These are phyloP conservation scores for Capsicum pubescens DNA, from an alignment of 257 asterid genomes.

Conservation along the genomic window DNA sequence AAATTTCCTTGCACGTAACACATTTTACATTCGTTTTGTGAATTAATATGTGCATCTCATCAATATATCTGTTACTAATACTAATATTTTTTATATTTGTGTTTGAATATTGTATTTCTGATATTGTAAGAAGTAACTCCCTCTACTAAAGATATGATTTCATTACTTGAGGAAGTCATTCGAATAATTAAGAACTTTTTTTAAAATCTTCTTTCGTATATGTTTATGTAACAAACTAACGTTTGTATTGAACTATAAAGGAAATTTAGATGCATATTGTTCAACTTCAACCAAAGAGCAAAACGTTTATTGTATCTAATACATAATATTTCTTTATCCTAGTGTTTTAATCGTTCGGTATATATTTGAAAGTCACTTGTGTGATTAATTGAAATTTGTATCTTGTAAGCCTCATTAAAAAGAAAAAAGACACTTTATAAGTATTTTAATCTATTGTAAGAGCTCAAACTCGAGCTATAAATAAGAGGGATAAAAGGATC, in stretches of 20 bases:
- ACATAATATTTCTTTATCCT: not conserved
- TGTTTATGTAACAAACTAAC: not conserved
- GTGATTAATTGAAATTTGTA: not conserved
- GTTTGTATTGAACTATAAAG: too few relatives aligned
- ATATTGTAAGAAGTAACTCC: not conserved
- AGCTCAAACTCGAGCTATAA: too few relatives aligned
- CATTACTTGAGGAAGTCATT: too few relatives aligned
- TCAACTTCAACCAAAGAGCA: too few relatives aligned
- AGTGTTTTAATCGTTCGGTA: not conserved
- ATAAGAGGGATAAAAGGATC: too few relatives aligned
- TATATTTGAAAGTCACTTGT: not conserved
- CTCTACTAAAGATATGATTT: too few relatives aligned
- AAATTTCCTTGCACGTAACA: too few relatives aligned
- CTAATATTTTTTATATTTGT: not conserved
- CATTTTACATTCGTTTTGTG: not conserved
- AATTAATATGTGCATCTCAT: not conserved
- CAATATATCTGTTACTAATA: not conserved
- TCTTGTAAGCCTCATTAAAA: not conserved
- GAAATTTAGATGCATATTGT: too few relatives aligned
- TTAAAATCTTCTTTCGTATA: not conserved
- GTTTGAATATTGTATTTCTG: constrained; percentile 1
- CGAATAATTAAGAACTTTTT: not conserved
- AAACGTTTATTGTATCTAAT: too few relatives aligned
- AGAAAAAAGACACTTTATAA: too few relatives aligned
- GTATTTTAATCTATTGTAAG: too few relatives aligned